These are phyloP conservation scores for Actinomortierella ambigua DNA, from an alignment of 371 early-diverging fungal species.

Conservation along the genomic window DNA sequence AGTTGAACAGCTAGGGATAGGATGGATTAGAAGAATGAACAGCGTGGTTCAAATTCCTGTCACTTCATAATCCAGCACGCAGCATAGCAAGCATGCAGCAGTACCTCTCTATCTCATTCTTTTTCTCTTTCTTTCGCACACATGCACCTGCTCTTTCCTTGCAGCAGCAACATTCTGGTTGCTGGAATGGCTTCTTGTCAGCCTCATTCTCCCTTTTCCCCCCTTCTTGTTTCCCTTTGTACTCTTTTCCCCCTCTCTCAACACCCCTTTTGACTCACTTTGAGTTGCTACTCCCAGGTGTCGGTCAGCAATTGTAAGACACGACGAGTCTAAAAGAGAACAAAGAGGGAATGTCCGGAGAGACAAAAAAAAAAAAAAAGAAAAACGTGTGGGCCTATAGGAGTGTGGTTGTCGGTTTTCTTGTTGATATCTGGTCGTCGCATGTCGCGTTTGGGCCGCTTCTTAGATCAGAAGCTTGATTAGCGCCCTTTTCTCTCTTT, in stretches of 20 bases:
- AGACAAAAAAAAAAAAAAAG: not conserved
- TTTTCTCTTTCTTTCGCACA: not conserved
- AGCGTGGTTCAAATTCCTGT: not conserved
- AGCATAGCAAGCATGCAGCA: too few relatives aligned
- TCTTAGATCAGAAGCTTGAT: not conserved
- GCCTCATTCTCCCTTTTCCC: too few relatives aligned
- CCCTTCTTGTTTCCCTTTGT: not conserved
- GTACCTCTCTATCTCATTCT: not conserved
- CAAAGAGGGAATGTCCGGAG: not conserved
- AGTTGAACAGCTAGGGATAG: not conserved
- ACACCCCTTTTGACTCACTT: not conserved
- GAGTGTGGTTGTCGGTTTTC: not conserved
- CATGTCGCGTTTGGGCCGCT: too few relatives aligned
- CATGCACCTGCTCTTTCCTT: not conserved
- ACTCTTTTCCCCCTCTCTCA: not conserved
- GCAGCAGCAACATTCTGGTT: too few relatives aligned
- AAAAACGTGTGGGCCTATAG: conserved; percentile 1
- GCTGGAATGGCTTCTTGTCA: too few relatives aligned
- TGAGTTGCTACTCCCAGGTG: not conserved
- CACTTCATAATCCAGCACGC: too few relatives aligned
- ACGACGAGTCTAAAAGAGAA: not conserved
- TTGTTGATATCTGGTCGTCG: too few relatives aligned
- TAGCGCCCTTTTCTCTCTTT: conserved; percentile 11
- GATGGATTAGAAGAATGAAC: too few relatives aligned
- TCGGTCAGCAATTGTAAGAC: not conserved